phyloP scores from a whole-genome alignment of 208 protist genomes.

The Acanthamoeba rhysodes region DNA sequence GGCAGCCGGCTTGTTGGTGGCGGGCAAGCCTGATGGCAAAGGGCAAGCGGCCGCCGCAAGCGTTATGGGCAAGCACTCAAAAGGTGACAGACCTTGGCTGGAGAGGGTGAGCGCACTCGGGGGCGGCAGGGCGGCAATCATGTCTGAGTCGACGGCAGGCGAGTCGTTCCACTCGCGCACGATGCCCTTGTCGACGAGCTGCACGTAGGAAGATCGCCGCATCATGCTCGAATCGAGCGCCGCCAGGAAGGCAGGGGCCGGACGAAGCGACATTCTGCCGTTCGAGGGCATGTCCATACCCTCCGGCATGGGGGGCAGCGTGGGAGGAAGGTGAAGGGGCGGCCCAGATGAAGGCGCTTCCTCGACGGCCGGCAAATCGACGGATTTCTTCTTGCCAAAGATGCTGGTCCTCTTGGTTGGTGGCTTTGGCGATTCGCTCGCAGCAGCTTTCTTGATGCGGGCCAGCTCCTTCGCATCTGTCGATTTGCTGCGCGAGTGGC shows the following conservation, averaged over 20 bases:
- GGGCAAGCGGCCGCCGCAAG: too few relatives aligned
- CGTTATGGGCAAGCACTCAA: too few relatives aligned
- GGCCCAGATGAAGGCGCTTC: too few relatives aligned
- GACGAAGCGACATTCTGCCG: background rate
- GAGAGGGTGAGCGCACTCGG: background rate
- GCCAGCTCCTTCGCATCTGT: background rate
- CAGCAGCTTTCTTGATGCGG: background rate
- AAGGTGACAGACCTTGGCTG: background rate
- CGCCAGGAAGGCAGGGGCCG: background rate
- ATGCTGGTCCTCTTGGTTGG: background rate
- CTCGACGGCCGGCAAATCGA: too few relatives aligned
- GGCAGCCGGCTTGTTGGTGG: background rate
- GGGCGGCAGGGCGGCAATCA: background rate
- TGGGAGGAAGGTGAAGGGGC: background rate
- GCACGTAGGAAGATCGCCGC: background rate
- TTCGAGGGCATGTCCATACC: background rate
- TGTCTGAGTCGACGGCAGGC: background rate
- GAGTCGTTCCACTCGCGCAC: conserved; percentile 60
- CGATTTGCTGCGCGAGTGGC: too few relatives aligned
- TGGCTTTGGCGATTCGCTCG: background rate
- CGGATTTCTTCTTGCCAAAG: background rate
- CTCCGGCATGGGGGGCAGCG: background rate
- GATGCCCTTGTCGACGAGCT: conserved; percentile 56
- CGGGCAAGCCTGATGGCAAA: background rate
- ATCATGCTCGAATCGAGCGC: conserved; percentile 14